Percentiles rank a stretch among this genome's conserved stretches.
These are phyloP conservation scores for Cryptosporidium ubiquitum DNA, from an alignment of 169 alveolate species.

Conservation along the genomic window DNA sequence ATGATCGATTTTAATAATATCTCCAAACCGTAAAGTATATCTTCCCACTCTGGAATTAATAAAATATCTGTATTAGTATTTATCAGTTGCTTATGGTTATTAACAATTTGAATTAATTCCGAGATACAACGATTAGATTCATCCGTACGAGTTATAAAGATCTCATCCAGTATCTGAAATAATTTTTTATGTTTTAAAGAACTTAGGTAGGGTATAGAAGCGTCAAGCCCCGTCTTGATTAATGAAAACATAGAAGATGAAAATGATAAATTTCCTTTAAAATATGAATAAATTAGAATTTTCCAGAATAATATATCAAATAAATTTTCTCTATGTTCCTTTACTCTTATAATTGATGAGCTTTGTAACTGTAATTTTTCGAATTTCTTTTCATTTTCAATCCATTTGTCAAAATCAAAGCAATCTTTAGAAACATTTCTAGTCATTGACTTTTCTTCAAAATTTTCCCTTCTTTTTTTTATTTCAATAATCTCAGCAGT, in stretches of 20 bases:
- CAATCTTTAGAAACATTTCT: background rate
- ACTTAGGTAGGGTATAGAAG: slow-evolving; percentile 19
- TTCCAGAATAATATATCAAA: slow-evolving; percentile 61
- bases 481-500: slow-evolving; percentile 26
- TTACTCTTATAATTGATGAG: slow-evolving; percentile 50
- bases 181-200: slow-evolving; percentile 5
- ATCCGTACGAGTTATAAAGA: background rate
- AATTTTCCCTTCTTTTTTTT: slow-evolving; percentile 32
- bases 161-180: background rate
- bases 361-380: slow-evolving; percentile 33
- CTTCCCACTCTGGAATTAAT: slow-evolving; percentile 47
- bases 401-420: slow-evolving; percentile 33
- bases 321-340: slow-evolving; percentile 42
- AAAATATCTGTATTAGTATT: background rate
- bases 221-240: slow-evolving; percentile 14
- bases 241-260: slow-evolving; percentile 23
- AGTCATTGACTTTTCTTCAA: slow-evolving; percentile 4
- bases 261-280: background rate
- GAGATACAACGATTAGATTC: background rate
- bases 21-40: slow-evolving; percentile 30
- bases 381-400: slow-evolving; percentile 52
- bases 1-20: background rate
- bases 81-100: background rate
- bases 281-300: slow-evolving; percentile 25
- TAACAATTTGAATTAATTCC: background rate